These are phyloP conservation scores for Fagus sylvatica DNA, from an alignment of 306 rosid genomes.

Conservation along the genomic window DNA sequence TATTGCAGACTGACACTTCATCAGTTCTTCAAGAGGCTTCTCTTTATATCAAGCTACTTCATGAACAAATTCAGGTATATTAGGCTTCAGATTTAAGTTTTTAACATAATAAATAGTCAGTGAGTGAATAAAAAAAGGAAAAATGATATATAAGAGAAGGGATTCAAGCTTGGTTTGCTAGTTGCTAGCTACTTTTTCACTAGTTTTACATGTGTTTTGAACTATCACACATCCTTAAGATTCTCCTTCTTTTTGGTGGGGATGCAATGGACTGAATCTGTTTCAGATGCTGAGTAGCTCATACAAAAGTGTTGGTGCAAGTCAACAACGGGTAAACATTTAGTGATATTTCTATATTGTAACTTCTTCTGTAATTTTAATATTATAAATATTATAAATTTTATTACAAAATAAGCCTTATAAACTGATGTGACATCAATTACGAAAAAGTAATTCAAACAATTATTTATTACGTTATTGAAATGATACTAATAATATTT, in stretches of 20 bases:
- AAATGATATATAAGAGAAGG: not conserved
- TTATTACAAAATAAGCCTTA: too few relatives aligned
- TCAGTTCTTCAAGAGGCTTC: constrained; percentile 87
- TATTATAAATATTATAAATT: too few relatives aligned
- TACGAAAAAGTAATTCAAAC: too few relatives aligned
- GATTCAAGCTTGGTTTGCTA: too few relatives aligned
- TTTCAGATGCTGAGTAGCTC: constrained; percentile 37
- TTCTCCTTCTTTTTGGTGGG: not conserved
- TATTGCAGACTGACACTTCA: constrained; percentile 71
- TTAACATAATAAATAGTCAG: not conserved
- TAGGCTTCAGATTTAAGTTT: not conserved
- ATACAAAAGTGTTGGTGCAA: constrained; percentile 16
- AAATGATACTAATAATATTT: too few relatives aligned
- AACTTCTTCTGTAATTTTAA: not conserved
- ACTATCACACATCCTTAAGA: not conserved
- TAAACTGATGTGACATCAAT: too few relatives aligned
- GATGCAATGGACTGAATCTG: constrained; percentile 27
- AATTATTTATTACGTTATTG: too few relatives aligned
- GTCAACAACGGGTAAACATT: constrained; percentile 30
- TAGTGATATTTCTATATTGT: not conserved
- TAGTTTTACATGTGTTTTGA: not conserved
- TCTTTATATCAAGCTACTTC: constrained; percentile 60
- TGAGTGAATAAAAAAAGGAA: not conserved
- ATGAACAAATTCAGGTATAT: constrained; percentile 58
- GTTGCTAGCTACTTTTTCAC: not conserved